Conservation (phyloP, 1,284 basidiomycete species). For the Malassezia nana region DNA sequence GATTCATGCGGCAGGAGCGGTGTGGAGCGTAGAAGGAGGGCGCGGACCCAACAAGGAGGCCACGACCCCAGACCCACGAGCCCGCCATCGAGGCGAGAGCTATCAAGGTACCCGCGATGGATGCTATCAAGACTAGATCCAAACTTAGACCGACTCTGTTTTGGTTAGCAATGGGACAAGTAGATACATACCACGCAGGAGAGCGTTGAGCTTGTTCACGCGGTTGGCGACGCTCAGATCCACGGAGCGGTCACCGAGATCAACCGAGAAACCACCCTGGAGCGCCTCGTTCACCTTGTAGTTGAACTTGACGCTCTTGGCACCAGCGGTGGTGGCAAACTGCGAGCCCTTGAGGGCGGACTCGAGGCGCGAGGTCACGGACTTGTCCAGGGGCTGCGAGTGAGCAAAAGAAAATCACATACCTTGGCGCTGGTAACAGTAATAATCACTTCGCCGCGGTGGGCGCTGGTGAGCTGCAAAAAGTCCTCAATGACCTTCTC, state of each 20-base stretch:
- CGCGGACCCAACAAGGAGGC: no score
- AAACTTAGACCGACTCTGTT: conserved; percentile 15
- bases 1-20: not conserved
- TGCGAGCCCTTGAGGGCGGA: conserved; percentile 39
- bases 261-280: conserved; percentile 67
- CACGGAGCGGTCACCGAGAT: conserved; percentile 96
- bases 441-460: conserved; percentile 88
- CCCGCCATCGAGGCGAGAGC: no score
- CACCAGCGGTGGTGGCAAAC: conserved; percentile 34
- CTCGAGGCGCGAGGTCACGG: conserved; percentile 38
- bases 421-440: conserved; percentile 66
- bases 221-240: conserved; percentile 86
- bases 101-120: not conserved
- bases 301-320: conserved; percentile 43
- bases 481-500: conserved; percentile 82
- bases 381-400: conserved; percentile 38
- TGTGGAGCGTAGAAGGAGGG: conserved; percentile 4
- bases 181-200: conserved; percentile 52
- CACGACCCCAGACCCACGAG: no score
- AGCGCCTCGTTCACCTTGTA: conserved; percentile 45
- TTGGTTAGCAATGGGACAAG: not conserved
- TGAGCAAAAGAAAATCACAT: conserved; percentile 20
- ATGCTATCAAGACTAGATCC: not conserved
- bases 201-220: conserved; percentile 85
- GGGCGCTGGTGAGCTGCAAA: conserved; percentile 73